Percentiles rank a stretch among this genome's conserved stretches.
phyloP scores from a whole-genome alignment of 148 eudicot genomes.

The Chenopodium quinoa region DNA sequence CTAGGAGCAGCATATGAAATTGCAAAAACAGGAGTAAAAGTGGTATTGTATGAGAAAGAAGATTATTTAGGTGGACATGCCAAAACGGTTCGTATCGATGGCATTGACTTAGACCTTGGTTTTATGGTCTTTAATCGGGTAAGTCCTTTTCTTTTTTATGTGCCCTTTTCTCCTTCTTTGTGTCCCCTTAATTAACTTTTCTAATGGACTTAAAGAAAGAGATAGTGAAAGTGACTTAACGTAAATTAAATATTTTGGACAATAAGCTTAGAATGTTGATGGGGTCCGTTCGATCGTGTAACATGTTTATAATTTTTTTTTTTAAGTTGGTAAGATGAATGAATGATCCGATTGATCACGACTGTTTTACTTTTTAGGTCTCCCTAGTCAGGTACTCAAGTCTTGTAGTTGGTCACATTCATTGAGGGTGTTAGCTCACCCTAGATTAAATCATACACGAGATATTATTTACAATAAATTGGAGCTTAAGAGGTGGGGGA shows the following conservation, averaged over 20 bases:
- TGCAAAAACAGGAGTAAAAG: slow-evolving; percentile 60
- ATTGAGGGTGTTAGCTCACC: too few species aligned
- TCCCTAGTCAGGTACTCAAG: too few species aligned
- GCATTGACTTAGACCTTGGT: slow-evolving; percentile 65
- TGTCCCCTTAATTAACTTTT: neutral
- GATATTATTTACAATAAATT: too few species aligned
- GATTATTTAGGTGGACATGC: slow-evolving; percentile 76
- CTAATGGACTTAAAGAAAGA: neutral
- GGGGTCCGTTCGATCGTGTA: neutral
- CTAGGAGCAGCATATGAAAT: slow-evolving; percentile 65
- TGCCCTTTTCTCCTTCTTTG: neutral
- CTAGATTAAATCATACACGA: too few species aligned
- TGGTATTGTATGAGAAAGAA: slow-evolving; percentile 77
- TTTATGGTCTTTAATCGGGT: slow-evolving; percentile 95
- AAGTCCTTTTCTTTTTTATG: neutral
- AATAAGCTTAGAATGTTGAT: neutral
- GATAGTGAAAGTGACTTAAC: neutral
- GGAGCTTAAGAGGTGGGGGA: too few species aligned
- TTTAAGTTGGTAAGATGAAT: neutral
- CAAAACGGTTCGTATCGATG: slow-evolving; percentile 61
- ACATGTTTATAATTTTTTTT: too few species aligned
- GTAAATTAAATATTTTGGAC: neutral
- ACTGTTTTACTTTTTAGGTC: neutral
- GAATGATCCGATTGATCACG: neutral
- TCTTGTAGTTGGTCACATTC: too few species aligned